A percentile compares a stretch with the other conserved stretches of the same genome.
Evolutionary conservation across 192 early-diverging fungal species (phyloP).

Genomic region (Backusella luteola): DNA sequence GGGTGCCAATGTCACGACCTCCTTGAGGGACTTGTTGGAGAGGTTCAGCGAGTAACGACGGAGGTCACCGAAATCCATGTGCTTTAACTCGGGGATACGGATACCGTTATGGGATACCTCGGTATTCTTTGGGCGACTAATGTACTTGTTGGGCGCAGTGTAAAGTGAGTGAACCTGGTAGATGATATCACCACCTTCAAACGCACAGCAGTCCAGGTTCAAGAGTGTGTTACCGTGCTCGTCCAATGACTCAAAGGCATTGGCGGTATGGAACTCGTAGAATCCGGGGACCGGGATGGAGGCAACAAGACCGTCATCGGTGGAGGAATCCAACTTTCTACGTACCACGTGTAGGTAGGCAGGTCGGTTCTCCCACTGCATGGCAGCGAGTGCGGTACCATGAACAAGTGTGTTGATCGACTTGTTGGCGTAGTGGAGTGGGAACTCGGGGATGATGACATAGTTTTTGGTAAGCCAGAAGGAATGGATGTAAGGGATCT

Average conservation of each 20-base stretch:
- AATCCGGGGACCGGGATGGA: neutral
- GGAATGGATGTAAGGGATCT: conserved; percentile 51
- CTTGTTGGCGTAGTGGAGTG: conserved; percentile 35
- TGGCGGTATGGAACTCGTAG: conserved; percentile 13
- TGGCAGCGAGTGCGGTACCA: neutral
- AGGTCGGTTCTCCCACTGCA: conserved; percentile 1
- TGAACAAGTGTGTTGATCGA: neutral
- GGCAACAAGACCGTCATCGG: conserved; percentile 1
- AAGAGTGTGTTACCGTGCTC: neutral
- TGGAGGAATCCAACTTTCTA: neutral
- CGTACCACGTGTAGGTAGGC: conserved; percentile 8
- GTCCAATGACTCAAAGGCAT: conserved; percentile 1
- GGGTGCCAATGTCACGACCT: neutral
- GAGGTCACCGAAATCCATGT: conserved; percentile 5
- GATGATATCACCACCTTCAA: neutral
- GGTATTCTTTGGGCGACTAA: neutral
- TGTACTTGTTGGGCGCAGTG: neutral
- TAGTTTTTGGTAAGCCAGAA: conserved; percentile 55
- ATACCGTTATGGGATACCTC: neutral
- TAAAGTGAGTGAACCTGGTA: neutral
- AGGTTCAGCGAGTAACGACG: neutral
- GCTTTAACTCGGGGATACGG: neutral
- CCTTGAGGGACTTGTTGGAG: neutral
- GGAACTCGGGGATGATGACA: conserved; percentile 54
- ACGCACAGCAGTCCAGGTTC: conserved; percentile 9